phyloP scores from a whole-genome alignment of 192 early-diverging fungal genomes.

The Pilaira anomala region DNA sequence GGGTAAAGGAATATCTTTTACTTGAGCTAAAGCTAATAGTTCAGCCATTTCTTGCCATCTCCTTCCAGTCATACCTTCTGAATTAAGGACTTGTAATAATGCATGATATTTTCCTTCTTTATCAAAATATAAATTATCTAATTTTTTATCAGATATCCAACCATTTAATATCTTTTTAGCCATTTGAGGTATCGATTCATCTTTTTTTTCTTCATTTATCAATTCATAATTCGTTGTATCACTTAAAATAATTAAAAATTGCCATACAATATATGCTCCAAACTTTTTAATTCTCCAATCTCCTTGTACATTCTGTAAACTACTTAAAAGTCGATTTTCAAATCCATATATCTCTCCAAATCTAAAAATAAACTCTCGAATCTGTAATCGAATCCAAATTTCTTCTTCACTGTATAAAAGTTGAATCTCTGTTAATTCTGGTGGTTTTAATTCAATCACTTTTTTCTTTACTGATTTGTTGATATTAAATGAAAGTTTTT shows the following conservation, averaged over 20 bases:
- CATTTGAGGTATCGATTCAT: background rate
- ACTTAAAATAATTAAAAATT: background rate
- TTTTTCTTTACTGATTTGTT: background rate
- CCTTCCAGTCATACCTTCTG: slow-evolving; percentile 7
- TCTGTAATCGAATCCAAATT: slow-evolving; percentile 28
- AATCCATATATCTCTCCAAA: slow-evolving; percentile 17
- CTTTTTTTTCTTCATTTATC: background rate
- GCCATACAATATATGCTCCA: slow-evolving; percentile 12
- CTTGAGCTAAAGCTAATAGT: background rate
- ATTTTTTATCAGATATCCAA: slow-evolving; percentile 10
- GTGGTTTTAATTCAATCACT: background rate
- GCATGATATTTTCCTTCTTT: slow-evolving; percentile 4
- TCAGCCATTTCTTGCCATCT: slow-evolving; percentile 18
- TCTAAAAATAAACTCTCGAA: slow-evolving; percentile 24
- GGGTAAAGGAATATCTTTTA: slow-evolving; percentile 3
- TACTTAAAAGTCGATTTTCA: slow-evolving; percentile 2
- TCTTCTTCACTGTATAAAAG: slow-evolving; percentile 23
- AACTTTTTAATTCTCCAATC: slow-evolving; percentile 25
- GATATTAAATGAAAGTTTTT: background rate
- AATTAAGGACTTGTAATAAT: background rate
- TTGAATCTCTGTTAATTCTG: slow-evolving; percentile 2
- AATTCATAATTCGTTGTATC: background rate
- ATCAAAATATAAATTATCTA: background rate
- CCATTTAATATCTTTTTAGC: background rate
- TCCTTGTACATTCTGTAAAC: slow-evolving; percentile 31